These are phyloP conservation scores for Calonectria naviculata DNA, from an alignment of 2,329 filamentous ascomycete genomes.

Conservation along the genomic window DNA sequence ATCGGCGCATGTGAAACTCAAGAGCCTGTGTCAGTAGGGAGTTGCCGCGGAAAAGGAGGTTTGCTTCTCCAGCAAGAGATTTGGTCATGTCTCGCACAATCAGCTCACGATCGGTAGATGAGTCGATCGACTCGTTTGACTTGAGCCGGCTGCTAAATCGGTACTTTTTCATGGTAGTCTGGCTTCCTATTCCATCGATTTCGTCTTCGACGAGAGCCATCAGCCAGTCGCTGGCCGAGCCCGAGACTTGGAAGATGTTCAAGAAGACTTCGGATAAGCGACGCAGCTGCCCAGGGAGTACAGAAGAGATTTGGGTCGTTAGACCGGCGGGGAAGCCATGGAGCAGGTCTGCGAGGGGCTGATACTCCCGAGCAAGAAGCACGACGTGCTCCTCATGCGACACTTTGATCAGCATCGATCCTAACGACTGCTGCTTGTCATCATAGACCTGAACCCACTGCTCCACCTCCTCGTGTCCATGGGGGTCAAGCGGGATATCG, in stretches of 20 bases:
- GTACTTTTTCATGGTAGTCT: constrained; percentile 79
- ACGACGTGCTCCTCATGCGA: constrained; percentile 91
- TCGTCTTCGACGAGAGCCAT: constrained; percentile 95
- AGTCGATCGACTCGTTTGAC: constrained; percentile 76
- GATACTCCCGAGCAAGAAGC: constrained; percentile 86
- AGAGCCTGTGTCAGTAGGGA: constrained; percentile 92
- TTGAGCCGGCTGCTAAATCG: constrained; percentile 78
- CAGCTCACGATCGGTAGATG: constrained; percentile 73
- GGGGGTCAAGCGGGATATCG: constrained; percentile 83
- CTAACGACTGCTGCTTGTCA: constrained; percentile 79
- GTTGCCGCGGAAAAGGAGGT: constrained; percentile 94
- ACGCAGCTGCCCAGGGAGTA: constrained; percentile 81
- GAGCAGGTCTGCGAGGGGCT: constrained; percentile 82
- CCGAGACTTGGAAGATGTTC: constrained; percentile 96
- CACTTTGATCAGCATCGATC: constrained; percentile 86
- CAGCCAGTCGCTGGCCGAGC: constrained; percentile 87
- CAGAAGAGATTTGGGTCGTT: constrained; percentile 84
- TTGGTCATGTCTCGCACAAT: constrained; percentile 83
- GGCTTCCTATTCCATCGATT: constrained; percentile 91
- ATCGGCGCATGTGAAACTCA: constrained; percentile 93
- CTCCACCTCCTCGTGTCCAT: constrained; percentile 83
- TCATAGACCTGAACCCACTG: constrained; percentile 89
- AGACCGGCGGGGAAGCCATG: constrained; percentile 87
- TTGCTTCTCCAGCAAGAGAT: constrained; percentile 86
- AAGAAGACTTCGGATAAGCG: constrained; percentile 87